phyloP scores from a whole-genome alignment of 805 yeast genomes.

The Jamesozyma lodderae region DNA sequence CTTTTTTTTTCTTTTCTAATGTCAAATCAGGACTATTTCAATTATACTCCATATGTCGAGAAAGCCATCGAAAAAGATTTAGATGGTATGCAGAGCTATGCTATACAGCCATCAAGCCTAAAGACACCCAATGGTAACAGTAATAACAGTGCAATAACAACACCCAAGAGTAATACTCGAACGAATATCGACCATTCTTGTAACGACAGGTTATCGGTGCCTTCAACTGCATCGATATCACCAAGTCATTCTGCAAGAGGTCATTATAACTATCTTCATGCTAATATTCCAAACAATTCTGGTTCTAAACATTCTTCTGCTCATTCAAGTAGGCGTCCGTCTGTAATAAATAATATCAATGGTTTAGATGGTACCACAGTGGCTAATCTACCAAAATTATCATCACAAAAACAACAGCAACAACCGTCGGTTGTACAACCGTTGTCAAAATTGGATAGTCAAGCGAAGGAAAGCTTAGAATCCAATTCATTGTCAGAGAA shows the following conservation, averaged over 20 bases:
- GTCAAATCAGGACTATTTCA: background rate
- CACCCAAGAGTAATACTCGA: no score
- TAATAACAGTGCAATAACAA: no score
- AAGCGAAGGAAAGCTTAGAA: slow-evolving; percentile 6
- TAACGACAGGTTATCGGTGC: no score
- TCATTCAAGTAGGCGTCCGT: slow-evolving; percentile 8
- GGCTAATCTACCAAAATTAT: background rate
- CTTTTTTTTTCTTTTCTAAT: no score
- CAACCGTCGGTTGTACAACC: background rate
- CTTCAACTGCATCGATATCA: background rate
- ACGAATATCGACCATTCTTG: no score
- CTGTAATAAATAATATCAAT: no score
- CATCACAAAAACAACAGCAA: background rate
- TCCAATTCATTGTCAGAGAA: slow-evolving; percentile 6
- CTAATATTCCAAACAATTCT: background rate
- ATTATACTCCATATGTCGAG: background rate
- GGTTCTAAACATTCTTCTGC: slow-evolving; percentile 37
- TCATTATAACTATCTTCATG: background rate
- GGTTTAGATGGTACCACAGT: background rate
- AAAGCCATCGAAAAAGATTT: no score
- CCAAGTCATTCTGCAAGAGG: background rate
- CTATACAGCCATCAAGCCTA: no score
- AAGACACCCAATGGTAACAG: background rate
- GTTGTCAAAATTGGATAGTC: background rate
- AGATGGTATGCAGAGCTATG: no score